These are phyloP conservation scores for Penicillium coprophilum DNA, from an alignment of 495 filamentous ascomycete genomes.

Conservation along the genomic window DNA sequence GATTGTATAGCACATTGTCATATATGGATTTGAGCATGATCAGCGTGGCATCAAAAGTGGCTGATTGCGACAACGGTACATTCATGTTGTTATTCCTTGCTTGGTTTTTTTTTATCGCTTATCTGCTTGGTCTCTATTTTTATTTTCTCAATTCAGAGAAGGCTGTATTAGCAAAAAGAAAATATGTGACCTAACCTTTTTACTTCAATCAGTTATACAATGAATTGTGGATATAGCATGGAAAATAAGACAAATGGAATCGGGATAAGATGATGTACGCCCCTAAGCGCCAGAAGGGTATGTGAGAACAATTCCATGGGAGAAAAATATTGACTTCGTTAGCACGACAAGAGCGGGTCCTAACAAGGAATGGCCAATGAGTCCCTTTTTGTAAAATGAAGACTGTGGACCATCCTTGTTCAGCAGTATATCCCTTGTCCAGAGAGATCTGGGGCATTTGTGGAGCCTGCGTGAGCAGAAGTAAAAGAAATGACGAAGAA, in stretches of 20 bases:
- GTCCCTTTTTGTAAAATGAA: neutral
- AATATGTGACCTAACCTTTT: conserved; percentile 23
- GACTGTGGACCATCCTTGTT: neutral
- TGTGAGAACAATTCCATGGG: conserved; percentile 6
- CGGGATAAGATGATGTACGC: conserved; percentile 7
- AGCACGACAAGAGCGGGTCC: neutral
- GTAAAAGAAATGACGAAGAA: neutral
- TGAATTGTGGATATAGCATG: conserved; percentile 16
- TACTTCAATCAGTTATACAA: conserved; percentile 28
- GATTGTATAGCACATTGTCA: neutral
- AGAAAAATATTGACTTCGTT: neutral
- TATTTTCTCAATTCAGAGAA: neutral
- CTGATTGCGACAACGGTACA: neutral
- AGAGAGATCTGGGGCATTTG: no score
- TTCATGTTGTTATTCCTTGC: neutral
- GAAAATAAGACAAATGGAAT: conserved; percentile 7
- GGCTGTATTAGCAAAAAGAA: conserved; percentile 4
- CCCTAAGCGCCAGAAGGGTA: conserved; percentile 22
- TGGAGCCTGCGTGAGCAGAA: neutral
- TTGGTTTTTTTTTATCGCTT: neutral
- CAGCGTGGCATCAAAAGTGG: neutral
- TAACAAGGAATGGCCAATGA: neutral
- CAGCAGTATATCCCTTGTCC: neutral
- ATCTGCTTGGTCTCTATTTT: no score
- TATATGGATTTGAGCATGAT: neutral